Evolutionary conservation across 2,329 filamentous ascomycete genomes (phyloP).

Genomic region (Aspergillus costaricaensis): DNA sequence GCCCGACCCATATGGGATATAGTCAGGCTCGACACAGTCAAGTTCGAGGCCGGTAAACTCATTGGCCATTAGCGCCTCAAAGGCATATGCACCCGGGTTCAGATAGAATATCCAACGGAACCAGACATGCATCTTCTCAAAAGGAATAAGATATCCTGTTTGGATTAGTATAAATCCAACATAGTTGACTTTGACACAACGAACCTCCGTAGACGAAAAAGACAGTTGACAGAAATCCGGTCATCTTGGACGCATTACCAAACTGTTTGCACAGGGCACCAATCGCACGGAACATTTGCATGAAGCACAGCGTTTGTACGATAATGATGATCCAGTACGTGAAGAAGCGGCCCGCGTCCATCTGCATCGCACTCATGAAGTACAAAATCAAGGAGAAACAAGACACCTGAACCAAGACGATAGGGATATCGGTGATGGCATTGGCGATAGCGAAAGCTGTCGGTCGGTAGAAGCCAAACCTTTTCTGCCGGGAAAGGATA

Average conservation of each 20-base stretch:
- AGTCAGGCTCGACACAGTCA: slow-evolving; percentile 53
- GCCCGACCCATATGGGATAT: slow-evolving; percentile 47
- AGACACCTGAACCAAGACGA: slow-evolving; percentile 57
- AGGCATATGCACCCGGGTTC: slow-evolving; percentile 67
- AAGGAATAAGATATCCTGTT: slow-evolving; percentile 61
- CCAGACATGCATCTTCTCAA: slow-evolving; percentile 62
- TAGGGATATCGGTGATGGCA: slow-evolving; percentile 57
- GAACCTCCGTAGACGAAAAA: slow-evolving; percentile 56
- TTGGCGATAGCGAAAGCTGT: slow-evolving; percentile 60
- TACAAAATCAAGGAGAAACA: slow-evolving; percentile 63
- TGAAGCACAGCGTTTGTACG: slow-evolving; percentile 51
- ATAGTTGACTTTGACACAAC: neutral
- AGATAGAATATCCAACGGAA: slow-evolving; percentile 64
- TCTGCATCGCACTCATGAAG: slow-evolving; percentile 57
- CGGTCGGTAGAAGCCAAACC: slow-evolving; percentile 66
- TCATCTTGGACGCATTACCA: slow-evolving; percentile 50
- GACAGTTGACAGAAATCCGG: slow-evolving; percentile 43
- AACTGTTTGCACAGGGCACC: slow-evolving; percentile 50
- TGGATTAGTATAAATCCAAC: neutral
- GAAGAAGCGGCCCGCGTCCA: slow-evolving; percentile 61
- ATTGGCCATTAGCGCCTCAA: slow-evolving; percentile 67
- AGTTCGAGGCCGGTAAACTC: slow-evolving; percentile 63
- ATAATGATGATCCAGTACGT: slow-evolving; percentile 59
- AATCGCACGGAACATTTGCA: slow-evolving; percentile 53
- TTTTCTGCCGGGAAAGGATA: slow-evolving; percentile 68